Conservation (phyloP, 176 grass and related monocot genomes). For the Elaeis guineensis region DNA sequence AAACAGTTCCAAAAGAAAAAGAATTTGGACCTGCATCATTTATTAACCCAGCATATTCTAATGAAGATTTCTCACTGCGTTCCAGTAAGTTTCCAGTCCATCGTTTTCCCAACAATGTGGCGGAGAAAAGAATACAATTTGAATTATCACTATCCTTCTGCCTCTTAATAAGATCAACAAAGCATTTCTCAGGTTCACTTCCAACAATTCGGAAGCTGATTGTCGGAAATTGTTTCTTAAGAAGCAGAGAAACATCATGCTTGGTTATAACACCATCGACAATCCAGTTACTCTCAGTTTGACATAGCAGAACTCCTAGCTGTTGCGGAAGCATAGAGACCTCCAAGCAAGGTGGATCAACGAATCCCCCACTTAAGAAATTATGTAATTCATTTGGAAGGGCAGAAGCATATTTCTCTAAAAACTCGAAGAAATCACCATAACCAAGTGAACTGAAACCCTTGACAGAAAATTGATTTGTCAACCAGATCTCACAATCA, state of each 20-base stretch:
- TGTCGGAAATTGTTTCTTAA: conserved; percentile 80
- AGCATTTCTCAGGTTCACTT: conserved; percentile 26
- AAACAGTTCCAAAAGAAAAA: conserved; percentile 33
- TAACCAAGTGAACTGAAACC: conserved; percentile 72
- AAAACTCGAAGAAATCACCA: conserved; percentile 74
- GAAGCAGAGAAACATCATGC: conserved; percentile 48
- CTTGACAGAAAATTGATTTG: conserved; percentile 50
- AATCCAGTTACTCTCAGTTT: conserved; percentile 44
- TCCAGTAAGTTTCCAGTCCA: conserved; percentile 33
- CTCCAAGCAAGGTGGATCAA: conserved; percentile 28
- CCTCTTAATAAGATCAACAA: conserved; percentile 23
- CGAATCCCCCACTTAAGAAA: conserved; percentile 34
- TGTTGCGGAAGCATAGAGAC: conserved; percentile 55
- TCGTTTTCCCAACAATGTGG: conserved; percentile 64
- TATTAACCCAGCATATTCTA: conserved; percentile 4
- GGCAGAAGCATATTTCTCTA: conserved; percentile 48
- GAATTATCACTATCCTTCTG: conserved; percentile 33
- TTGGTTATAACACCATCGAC: conserved; percentile 28
- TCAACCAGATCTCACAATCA: conserved; percentile 64
- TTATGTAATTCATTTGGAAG: conserved; percentile 35
- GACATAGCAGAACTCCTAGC: conserved; percentile 54
- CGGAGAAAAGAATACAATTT: conserved; percentile 55
- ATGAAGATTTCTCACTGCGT: conserved; percentile 11
- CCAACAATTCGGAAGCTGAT: conserved; percentile 44
- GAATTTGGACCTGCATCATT: conserved; percentile 25